These are phyloP conservation scores for Monosporascus sp. DNA, from an alignment of 2,329 filamentous ascomycete genomes.

Conservation along the genomic window DNA sequence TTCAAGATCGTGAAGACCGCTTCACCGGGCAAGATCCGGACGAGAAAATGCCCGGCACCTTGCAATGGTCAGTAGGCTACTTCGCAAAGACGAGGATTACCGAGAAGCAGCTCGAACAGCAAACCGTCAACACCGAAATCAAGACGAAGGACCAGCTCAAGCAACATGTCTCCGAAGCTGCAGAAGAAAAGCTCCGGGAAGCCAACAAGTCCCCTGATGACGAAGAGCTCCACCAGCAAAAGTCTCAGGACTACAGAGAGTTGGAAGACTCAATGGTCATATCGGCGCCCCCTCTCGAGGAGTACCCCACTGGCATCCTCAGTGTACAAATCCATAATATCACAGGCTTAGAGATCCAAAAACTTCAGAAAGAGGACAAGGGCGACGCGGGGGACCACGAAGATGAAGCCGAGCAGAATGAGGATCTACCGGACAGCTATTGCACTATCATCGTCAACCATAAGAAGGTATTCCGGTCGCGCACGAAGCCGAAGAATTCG, in stretches of 20 bases:
- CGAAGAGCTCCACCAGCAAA: slow-evolving; percentile 62
- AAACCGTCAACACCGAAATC: slow-evolving; percentile 54
- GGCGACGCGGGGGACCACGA: slow-evolving; percentile 42
- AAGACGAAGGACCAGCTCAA: slow-evolving; percentile 53
- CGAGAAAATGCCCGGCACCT: slow-evolving; percentile 62
- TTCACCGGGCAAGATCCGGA: slow-evolving; percentile 60
- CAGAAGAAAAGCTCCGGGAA: slow-evolving; percentile 61
- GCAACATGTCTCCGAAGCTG: slow-evolving; percentile 46
- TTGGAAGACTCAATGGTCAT: slow-evolving; percentile 60
- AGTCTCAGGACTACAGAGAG: slow-evolving; percentile 58
- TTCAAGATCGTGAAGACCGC: slow-evolving; percentile 58
- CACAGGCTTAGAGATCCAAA: slow-evolving; percentile 58
- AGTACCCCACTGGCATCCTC: slow-evolving; percentile 61
- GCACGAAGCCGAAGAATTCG: slow-evolving; percentile 71
- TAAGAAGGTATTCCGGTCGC: slow-evolving; percentile 61
- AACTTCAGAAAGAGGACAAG: slow-evolving; percentile 49
- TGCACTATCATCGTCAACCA: slow-evolving; percentile 71
- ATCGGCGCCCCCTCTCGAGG: slow-evolving; percentile 57
- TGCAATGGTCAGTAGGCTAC: slow-evolving; percentile 67
- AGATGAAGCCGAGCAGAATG: slow-evolving; percentile 55
- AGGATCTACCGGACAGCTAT: slow-evolving; percentile 64
- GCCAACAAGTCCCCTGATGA: slow-evolving; percentile 51
- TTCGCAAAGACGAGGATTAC: slow-evolving; percentile 62
- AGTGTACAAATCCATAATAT: slow-evolving; percentile 70
- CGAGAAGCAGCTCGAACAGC: slow-evolving; percentile 53